phyloP scores from a whole-genome alignment of 176 grass and related monocot species.

The Oryza longistaminata region DNA sequence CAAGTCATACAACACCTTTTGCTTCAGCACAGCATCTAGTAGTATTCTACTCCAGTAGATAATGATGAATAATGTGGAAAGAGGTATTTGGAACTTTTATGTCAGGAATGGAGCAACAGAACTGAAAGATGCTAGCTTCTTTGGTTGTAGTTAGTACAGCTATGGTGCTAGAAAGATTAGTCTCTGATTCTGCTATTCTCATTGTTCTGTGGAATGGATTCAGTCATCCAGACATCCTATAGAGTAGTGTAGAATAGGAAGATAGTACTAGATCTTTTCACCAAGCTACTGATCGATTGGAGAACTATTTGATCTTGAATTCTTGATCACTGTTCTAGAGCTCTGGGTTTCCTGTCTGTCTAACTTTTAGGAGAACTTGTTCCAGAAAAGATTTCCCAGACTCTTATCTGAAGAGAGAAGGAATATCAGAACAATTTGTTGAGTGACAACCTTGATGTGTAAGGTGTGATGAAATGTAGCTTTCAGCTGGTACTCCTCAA shows the following conservation, averaged over 20 bases:
- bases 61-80: background rate
- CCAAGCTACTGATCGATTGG: background rate
- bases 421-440: slow-evolving; percentile 6
- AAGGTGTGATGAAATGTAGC: slow-evolving; percentile 19
- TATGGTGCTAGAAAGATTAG: background rate
- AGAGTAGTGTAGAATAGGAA: background rate
- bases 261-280: background rate
- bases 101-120: background rate
- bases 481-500: slow-evolving; percentile 43
- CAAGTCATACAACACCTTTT: background rate
- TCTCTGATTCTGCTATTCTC: slow-evolving; percentile 30
- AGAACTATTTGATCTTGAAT: background rate
- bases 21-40: background rate
- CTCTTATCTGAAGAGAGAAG: slow-evolving; percentile 35
- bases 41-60: background rate
- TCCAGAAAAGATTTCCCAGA: background rate
- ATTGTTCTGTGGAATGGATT: background rate
- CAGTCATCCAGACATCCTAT: slow-evolving; percentile 10
- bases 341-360: slow-evolving; percentile 1
- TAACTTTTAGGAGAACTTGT: slow-evolving; percentile 21
- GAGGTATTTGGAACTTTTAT: background rate
- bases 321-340: slow-evolving; percentile 1
- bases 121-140: background rate
- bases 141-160: background rate
- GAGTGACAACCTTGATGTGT: background rate